Evolutionary conservation across 2,329 filamentous ascomycete genomes (phyloP).

Genomic region (Pseudogymnoascus sp.): DNA sequence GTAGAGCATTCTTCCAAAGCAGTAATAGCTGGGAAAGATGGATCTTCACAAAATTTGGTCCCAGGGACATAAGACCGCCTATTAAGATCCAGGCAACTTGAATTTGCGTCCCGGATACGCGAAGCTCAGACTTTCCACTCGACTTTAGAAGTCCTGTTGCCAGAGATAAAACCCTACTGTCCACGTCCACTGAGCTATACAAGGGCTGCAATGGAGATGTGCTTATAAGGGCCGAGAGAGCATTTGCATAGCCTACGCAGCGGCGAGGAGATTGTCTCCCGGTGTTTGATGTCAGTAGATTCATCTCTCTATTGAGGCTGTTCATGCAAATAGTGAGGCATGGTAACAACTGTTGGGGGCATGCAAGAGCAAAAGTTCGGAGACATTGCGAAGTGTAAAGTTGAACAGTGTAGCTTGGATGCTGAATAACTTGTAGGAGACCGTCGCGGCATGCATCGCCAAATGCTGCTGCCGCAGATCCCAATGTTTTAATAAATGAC

Average conservation of each 20-base stretch:
- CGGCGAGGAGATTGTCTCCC: slow-evolving; percentile 70
- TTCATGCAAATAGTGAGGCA: slow-evolving; percentile 96
- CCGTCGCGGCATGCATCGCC: slow-evolving; percentile 80
- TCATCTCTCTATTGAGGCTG: slow-evolving; percentile 78
- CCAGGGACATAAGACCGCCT: slow-evolving; percentile 89
- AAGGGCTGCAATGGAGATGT: slow-evolving; percentile 80
- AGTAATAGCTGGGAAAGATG: slow-evolving; percentile 88
- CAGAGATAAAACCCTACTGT: slow-evolving; percentile 82
- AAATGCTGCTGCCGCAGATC: slow-evolving; percentile 70
- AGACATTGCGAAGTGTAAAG: slow-evolving; percentile 80
- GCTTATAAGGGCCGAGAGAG: slow-evolving; percentile 81
- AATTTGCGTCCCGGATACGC: slow-evolving; percentile 86
- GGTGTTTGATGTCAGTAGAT: slow-evolving; percentile 52
- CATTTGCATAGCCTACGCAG: slow-evolving; percentile 86
- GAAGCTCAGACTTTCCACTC: slow-evolving; percentile 80
- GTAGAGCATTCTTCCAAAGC: slow-evolving; percentile 93
- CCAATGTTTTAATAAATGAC: slow-evolving; percentile 68
- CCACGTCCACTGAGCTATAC: slow-evolving; percentile 91
- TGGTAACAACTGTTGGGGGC: slow-evolving; percentile 81
- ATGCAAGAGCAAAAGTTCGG: slow-evolving; percentile 79
- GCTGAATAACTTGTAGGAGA: slow-evolving; percentile 80
- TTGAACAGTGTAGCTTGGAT: slow-evolving; percentile 94
- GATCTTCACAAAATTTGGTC: slow-evolving; percentile 97
- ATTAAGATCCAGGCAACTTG: slow-evolving; percentile 98
- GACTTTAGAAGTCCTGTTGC: slow-evolving; percentile 88